These are phyloP conservation scores for Rosa chinensis DNA, from an alignment of 306 rosid genomes.

Conservation along the genomic window DNA sequence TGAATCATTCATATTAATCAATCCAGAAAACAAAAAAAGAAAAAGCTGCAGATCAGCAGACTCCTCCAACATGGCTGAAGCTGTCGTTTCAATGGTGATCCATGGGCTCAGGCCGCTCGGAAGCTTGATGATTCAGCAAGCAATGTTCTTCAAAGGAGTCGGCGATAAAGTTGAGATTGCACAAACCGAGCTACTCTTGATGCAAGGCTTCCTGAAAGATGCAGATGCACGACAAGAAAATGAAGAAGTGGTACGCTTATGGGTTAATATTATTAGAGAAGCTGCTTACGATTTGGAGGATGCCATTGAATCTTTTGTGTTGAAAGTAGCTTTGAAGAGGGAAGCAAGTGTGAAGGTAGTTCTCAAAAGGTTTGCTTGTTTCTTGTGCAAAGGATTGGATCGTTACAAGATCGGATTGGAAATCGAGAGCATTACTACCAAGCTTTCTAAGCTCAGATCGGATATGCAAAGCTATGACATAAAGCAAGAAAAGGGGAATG, in stretches of 20 bases:
- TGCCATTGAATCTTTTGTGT: slow-evolving; percentile 35
- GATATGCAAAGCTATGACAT: slow-evolving; percentile 41
- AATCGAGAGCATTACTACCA: slow-evolving; percentile 30
- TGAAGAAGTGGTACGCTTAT: neutral
- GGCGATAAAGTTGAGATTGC: slow-evolving; percentile 9
- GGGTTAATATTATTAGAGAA: slow-evolving; percentile 1
- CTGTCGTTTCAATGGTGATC: neutral
- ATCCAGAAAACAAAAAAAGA: too few relatives aligned
- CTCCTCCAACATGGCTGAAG: neutral
- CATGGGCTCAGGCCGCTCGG: neutral
- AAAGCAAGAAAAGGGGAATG: slow-evolving; percentile 2
- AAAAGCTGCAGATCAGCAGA: too few relatives aligned
- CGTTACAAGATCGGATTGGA: slow-evolving; percentile 27
- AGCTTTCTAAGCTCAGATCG: slow-evolving; percentile 35
- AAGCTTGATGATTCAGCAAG: neutral
- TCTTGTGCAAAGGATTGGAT: neutral
- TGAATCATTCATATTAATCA: too few relatives aligned
- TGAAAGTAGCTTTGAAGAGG: neutral
- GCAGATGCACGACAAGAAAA: neutral
- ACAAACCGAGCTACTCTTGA: neutral
- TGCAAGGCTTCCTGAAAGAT: slow-evolving; percentile 13
- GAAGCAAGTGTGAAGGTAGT: neutral
- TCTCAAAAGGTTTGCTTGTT: slow-evolving; percentile 31
- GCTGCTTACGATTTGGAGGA: slow-evolving; percentile 28
- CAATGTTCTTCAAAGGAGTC: neutral